Evolutionary conservation across 2,329 filamentous ascomycete species (phyloP).

Genomic region (Clonostachys byssicola): DNA sequence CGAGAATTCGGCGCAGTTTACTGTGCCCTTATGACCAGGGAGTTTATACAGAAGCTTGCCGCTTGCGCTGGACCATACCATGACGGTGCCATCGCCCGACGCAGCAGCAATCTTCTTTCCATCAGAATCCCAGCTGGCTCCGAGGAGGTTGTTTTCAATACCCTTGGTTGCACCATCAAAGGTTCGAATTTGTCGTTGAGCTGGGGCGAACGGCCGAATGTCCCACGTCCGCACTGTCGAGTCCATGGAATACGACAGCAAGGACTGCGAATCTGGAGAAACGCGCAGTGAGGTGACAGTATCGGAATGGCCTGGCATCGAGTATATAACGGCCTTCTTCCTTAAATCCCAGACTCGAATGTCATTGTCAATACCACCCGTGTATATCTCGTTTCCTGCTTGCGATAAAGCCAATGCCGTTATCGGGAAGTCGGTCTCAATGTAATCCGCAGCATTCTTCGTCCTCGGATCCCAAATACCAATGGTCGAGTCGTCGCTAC

Average conservation of each 20-base stretch:
- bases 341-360: conserved; percentile 96
- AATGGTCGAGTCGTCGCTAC: conserved; percentile 89
- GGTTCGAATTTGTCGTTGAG: conserved; percentile 77
- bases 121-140: conserved; percentile 32
- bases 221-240: conserved; percentile 95
- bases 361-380: conserved; percentile 93
- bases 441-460: conserved; percentile 82
- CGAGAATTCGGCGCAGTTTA: conserved; percentile 91
- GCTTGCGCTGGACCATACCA: conserved; percentile 86
- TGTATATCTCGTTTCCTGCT: conserved; percentile 92
- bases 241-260: conserved; percentile 91
- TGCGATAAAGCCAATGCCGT: conserved; percentile 90
- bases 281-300: conserved; percentile 86
- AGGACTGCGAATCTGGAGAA: conserved; percentile 87
- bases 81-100: conserved; percentile 83
- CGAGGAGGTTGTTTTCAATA: conserved; percentile 86
- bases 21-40: conserved; percentile 89
- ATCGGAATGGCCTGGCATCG: conserved; percentile 84
- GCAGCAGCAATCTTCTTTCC: conserved; percentile 47
- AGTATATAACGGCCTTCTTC: conserved; percentile 85
- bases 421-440: conserved; percentile 88
- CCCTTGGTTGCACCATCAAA: conserved; percentile 90
- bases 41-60: conserved; percentile 92
- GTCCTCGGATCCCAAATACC: conserved; percentile 94
- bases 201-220: conserved; percentile 87